Percentiles rank a stretch among this genome's conserved stretches.
Conservation (phyloP, 2,329 filamentous ascomycete species). For the Rugonectria rugulosa region DNA sequence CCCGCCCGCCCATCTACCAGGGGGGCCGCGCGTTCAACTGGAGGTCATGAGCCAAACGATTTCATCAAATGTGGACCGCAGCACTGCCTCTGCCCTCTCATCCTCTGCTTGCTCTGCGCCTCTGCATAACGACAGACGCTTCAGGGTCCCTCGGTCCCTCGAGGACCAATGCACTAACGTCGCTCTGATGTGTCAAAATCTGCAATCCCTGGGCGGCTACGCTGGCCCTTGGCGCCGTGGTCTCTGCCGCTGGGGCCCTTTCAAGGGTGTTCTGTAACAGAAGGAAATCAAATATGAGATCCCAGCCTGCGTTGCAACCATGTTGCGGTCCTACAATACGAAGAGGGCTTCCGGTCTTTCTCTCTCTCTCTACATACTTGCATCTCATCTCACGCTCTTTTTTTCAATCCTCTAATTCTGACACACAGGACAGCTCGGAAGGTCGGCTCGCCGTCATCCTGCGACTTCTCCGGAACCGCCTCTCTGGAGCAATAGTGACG, state of each 20-base stretch:
- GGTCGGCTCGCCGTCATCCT: constrained; percentile 2
- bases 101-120: too few species aligned
- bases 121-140: too few species aligned
- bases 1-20: too few species aligned
- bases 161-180: neutral
- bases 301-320: neutral
- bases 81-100: neutral
- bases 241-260: neutral
- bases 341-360: neutral
- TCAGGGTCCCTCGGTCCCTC: neutral
- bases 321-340: neutral
- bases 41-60: neutral
- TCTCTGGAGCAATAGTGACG: too few species aligned
- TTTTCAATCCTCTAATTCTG: neutral
- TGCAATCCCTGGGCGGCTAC: neutral
- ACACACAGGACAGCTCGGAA: constrained; percentile 1
- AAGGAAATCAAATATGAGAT: neutral
- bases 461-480: constrained; percentile 7
- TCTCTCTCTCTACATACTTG: too few species aligned
- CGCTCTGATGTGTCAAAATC: neutral
- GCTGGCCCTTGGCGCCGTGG: too few species aligned
- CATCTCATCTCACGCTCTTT: neutral
- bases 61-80: neutral
- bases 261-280: too few species aligned
- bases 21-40: neutral